A percentile compares a stretch with the other conserved stretches of the same genome.
Evolutionary conservation across 129 eudicot species (phyloP).

Genomic region (Oenanthe sinensis): DNA sequence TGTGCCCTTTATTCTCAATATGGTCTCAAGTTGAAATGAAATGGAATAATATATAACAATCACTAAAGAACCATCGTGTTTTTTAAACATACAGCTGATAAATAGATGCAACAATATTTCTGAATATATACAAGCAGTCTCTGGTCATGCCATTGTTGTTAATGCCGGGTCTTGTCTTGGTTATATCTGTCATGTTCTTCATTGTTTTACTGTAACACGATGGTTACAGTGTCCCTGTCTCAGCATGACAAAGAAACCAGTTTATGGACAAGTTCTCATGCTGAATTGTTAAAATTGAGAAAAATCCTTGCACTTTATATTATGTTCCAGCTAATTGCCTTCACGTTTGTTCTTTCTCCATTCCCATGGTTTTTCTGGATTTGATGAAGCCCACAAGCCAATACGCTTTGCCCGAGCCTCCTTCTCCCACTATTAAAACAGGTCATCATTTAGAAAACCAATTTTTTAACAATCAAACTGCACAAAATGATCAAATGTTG

Average conservation of each 20-base stretch:
- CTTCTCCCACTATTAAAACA: constrained; percentile 66
- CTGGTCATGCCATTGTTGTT: not conserved
- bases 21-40: too few relatives aligned
- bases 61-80: too few relatives aligned
- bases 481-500: not conserved
- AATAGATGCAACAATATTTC: not conserved
- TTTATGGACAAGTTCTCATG: not conserved
- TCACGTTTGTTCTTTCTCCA: constrained; percentile 77
- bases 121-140: not conserved
- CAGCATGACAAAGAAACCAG: not conserved
- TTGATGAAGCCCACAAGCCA: constrained; percentile 77
- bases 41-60: too few relatives aligned
- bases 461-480: not conserved
- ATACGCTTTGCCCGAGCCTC: constrained; percentile 74
- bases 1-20: too few relatives aligned
- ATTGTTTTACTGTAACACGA: too few relatives aligned
- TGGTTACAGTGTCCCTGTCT: not conserved
- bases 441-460: not conserved
- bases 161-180: not conserved
- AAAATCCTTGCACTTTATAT: not conserved
- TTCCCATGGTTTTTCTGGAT: constrained; percentile 98
- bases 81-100: not conserved
- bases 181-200: too few relatives aligned
- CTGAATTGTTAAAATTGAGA: not conserved
- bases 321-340: constrained; percentile 30